These are phyloP conservation scores for Diutina ranongensis DNA, from an alignment of 1,139 yeast species.

Conservation along the genomic window DNA sequence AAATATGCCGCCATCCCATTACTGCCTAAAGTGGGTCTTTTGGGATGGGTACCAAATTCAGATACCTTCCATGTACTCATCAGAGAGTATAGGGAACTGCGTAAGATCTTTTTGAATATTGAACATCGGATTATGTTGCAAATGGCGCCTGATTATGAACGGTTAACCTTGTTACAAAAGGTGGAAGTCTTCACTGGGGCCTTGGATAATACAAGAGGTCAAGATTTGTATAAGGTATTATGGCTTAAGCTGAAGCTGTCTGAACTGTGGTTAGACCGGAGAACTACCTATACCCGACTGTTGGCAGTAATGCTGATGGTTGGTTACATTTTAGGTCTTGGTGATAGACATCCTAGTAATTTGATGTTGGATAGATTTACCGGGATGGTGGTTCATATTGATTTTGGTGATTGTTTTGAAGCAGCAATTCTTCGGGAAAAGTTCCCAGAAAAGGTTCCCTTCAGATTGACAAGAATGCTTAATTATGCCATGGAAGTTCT, in stretches of 20 bases:
- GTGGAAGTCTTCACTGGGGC: conserved; percentile 97
- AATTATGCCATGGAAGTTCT: conserved; percentile 99
- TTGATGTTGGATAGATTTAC: conserved; percentile 89
- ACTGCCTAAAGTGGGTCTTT: conserved; percentile 91
- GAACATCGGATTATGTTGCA: conserved; percentile 94
- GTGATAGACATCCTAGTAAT: conserved; percentile 97
- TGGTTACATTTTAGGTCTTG: conserved; percentile 90
- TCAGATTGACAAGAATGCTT: conserved; percentile 91
- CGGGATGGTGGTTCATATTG: conserved; percentile 94
- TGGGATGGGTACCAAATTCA: conserved; percentile 96
- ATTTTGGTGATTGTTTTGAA: conserved; percentile 98
- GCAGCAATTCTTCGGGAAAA: conserved; percentile 95
- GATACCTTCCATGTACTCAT: conserved; percentile 94
- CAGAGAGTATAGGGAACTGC: conserved; percentile 82
- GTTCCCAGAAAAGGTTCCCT: conserved; percentile 97
- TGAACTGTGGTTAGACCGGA: conserved; percentile 94
- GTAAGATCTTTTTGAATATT: conserved; percentile 79
- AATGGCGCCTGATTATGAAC: conserved; percentile 97
- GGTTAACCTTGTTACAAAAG: conserved; percentile 75
- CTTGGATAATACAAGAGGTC: conserved; percentile 89
- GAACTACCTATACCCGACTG: conserved; percentile 92
- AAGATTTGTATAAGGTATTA: conserved; percentile 85
- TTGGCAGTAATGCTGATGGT: conserved; percentile 98
- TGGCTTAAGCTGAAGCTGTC: conserved; percentile 96
- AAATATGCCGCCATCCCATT: conserved; percentile 88